Conservation (phyloP, 495 filamentous ascomycete genomes). For the Cairneyella variabilis region DNA sequence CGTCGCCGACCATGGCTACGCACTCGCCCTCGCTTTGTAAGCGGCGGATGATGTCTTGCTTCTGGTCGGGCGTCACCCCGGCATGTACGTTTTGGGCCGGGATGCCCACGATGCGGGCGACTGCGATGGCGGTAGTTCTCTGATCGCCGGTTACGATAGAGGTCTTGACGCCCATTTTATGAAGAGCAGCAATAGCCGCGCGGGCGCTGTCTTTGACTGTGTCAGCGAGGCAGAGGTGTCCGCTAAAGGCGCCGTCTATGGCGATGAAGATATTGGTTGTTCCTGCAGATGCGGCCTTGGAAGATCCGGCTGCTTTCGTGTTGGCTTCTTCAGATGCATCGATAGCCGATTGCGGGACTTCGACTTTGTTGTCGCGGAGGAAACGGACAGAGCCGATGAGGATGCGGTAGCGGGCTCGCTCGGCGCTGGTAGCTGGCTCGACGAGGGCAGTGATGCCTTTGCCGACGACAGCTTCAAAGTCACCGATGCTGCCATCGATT, state of each 20-base stretch:
- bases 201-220: slow-evolving; percentile 83
- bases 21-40: slow-evolving; percentile 68
- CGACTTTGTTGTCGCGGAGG: slow-evolving; percentile 63
- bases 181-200: slow-evolving; percentile 79
- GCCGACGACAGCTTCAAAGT: slow-evolving; percentile 81
- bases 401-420: slow-evolving; percentile 68
- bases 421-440: slow-evolving; percentile 64
- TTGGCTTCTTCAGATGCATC: slow-evolving; percentile 53
- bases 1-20: slow-evolving; percentile 97
- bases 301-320: slow-evolving; percentile 36
- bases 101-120: slow-evolving; percentile 83
- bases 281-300: slow-evolving; percentile 43
- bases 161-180: slow-evolving; percentile 76
- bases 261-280: slow-evolving; percentile 89
- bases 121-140: slow-evolving; percentile 70
- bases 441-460: slow-evolving; percentile 81
- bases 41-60: slow-evolving; percentile 74
- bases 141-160: slow-evolving; percentile 96
- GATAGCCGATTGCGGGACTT: slow-evolving; percentile 58
- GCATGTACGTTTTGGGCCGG: slow-evolving; percentile 69
- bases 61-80: slow-evolving; percentile 80
- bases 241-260: slow-evolving; percentile 75
- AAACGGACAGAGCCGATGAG: slow-evolving; percentile 79
- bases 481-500: slow-evolving; percentile 75
- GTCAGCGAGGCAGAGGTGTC: slow-evolving; percentile 79